Conservation (phyloP, 345 rosid genomes). For the Pseudoturritis turrita region DNA sequence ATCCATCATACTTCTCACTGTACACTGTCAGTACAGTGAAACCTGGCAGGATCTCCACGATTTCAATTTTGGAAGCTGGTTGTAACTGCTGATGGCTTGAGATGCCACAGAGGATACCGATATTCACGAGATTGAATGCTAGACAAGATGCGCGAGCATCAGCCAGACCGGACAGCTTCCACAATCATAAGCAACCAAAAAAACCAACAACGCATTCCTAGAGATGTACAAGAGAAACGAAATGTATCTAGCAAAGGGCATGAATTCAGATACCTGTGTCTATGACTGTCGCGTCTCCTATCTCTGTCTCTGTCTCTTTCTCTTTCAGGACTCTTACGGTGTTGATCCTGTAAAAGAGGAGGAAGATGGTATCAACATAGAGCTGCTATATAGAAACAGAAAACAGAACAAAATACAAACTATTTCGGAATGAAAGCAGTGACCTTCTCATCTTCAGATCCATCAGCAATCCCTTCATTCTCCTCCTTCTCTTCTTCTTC, state of each 20-base stretch:
- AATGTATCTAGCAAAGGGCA: not conserved
- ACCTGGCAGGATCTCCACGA: conserved; percentile 78
- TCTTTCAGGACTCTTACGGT: conserved; percentile 75
- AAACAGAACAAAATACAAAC: not conserved
- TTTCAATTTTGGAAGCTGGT: conserved; percentile 70
- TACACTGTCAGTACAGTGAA: conserved; percentile 98
- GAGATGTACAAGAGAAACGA: not conserved
- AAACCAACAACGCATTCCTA: not conserved
- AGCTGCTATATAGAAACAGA: not conserved
- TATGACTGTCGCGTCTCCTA: conserved; percentile 41
- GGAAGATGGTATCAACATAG: conserved; percentile 2
- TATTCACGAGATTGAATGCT: conserved; percentile 1
- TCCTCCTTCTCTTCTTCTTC: conserved; percentile 97
- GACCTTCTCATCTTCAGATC: conserved; percentile 68
- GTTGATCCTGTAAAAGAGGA: conserved; percentile 53
- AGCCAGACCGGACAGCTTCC: conserved; percentile 38
- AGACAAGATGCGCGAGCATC: conserved; percentile 9
- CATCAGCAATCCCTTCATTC: conserved; percentile 57
- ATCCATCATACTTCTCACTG: conserved; percentile 99
- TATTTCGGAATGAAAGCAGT: not conserved
- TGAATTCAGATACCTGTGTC: conserved; percentile 51
- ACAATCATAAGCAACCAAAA: not conserved
- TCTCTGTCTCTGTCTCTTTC: conserved; percentile 71
- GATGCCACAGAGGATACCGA: conserved; percentile 46
- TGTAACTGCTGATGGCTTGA: conserved; percentile 47